phyloP scores from a whole-genome alignment of 2,329 filamentous ascomycete species.

The Trichoderma simmonsii region DNA sequence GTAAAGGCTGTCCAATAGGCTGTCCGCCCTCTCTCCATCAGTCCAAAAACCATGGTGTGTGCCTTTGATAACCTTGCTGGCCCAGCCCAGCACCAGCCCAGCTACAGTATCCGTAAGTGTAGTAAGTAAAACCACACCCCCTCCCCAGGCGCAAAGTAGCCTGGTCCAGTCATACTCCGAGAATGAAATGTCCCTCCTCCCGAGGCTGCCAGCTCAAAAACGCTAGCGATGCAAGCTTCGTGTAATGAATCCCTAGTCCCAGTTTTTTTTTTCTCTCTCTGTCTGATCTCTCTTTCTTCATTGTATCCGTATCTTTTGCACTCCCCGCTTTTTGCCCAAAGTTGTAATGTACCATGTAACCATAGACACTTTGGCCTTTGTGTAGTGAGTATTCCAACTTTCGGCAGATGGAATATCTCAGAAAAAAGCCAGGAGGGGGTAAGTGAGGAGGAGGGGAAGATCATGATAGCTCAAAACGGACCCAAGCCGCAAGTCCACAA shows the following conservation, averaged over 20 bases:
- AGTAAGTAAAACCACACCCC: not conserved
- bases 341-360: not conserved
- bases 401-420: not conserved
- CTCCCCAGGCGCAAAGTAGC: too few relatives aligned
- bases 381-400: not conserved
- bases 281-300: not conserved
- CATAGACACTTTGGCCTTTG: not conserved
- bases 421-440: not conserved
- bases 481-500: not conserved
- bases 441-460: not conserved
- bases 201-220: not conserved
- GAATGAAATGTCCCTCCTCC: not conserved
- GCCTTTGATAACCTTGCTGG: not conserved
- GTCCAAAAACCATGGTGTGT: not conserved
- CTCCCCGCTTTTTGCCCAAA: not conserved
- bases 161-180: not conserved
- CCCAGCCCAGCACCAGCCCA: not conserved
- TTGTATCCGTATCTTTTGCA: too few relatives aligned
- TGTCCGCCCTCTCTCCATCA: not conserved
- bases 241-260: not conserved
- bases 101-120: too few relatives aligned
- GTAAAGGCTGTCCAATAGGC: not conserved
- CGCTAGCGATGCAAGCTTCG: not conserved
- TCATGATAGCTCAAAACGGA: not conserved
- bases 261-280: not conserved